A percentile compares a stretch with the other conserved stretches of the same genome.
Conservation (phyloP, 495 filamentous ascomycete genomes). For the Letharia lupina region DNA sequence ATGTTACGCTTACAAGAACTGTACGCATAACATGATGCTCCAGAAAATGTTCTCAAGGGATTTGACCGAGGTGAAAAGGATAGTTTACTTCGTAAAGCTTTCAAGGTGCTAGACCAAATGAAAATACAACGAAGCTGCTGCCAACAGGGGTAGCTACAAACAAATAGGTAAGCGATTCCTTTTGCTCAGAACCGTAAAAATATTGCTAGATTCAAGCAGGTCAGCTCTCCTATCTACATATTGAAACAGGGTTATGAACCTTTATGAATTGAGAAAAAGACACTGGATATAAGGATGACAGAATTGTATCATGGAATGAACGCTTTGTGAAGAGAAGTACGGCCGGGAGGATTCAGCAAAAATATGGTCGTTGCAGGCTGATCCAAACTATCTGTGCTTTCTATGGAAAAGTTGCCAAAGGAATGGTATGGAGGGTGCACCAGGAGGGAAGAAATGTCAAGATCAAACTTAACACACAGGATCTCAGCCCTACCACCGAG, state of each 20-base stretch:
- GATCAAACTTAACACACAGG: neutral
- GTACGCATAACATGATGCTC: neutral
- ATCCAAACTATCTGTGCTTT: no score
- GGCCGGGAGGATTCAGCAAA: neutral
- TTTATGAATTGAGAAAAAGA: neutral
- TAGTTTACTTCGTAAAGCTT: neutral
- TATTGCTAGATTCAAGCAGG: neutral
- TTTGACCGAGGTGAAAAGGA: neutral
- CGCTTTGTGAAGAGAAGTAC: neutral
- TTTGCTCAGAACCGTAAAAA: neutral
- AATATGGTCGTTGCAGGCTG: neutral
- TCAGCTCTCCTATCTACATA: neutral
- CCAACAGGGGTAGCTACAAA: neutral
- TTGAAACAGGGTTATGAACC: neutral
- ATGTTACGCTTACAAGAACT: no score
- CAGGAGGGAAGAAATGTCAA: no score
- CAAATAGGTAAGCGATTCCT: no score
- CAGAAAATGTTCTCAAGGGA: neutral
- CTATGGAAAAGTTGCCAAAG: no score
- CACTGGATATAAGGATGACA: no score
- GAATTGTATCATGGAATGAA: no score
- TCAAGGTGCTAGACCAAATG: neutral
- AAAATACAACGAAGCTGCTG: neutral
- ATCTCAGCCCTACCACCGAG: conserved; percentile 3
- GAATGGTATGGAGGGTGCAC: no score